These are phyloP conservation scores for Quercus robur DNA, from an alignment of 306 rosid genomes.

Conservation along the genomic window DNA sequence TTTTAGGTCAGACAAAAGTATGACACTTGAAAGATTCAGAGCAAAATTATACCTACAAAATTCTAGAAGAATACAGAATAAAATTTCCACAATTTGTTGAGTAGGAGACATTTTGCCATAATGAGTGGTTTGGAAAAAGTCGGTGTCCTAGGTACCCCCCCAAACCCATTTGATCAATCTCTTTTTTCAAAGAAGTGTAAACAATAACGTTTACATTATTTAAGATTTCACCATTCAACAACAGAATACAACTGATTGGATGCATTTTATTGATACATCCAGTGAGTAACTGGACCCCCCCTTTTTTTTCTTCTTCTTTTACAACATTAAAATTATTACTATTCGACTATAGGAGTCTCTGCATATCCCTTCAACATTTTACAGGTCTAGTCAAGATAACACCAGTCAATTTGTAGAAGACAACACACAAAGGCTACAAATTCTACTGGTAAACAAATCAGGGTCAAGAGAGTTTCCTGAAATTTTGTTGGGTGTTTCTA, in stretches of 20 bases:
- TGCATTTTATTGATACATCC: neutral
- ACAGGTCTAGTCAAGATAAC: neutral
- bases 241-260: neutral
- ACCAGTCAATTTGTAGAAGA: neutral
- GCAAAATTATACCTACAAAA: neutral
- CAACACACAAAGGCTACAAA: neutral
- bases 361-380: neutral
- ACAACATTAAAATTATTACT: neutral
- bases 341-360: neutral
- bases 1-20: neutral
- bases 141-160: neutral
- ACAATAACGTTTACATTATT: neutral
- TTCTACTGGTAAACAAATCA: neutral
- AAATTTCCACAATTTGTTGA: neutral
- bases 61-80: neutral
- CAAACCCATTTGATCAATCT: neutral
- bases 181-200: neutral
- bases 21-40: neutral
- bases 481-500: neutral
- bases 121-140: no score
- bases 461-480: neutral
- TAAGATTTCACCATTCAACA: neutral
- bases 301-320: neutral
- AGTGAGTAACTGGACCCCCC: no score
- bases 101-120: neutral